Evolutionary conservation across 305 asterid species (phyloP).

Genomic region (Nicotiana rustica): DNA sequence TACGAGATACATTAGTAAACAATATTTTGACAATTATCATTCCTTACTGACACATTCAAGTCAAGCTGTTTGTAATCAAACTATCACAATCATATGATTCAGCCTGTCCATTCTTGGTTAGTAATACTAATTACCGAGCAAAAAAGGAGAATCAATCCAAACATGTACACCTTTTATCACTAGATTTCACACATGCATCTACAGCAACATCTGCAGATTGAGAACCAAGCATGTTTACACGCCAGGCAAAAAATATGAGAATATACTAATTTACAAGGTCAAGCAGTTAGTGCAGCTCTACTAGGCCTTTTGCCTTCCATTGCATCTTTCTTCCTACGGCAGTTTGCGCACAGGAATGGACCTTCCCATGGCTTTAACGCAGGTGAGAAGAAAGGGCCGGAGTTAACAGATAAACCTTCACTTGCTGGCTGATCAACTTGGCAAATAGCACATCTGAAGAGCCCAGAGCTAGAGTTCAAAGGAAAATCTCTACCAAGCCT

Average conservation of each 20-base stretch:
- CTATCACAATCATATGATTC: conserved; percentile 36
- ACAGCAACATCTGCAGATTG: conserved; percentile 39
- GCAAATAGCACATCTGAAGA: conserved; percentile 92
- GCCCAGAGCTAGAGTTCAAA: conserved; percentile 71
- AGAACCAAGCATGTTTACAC: conserved; percentile 48
- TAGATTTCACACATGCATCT: conserved; percentile 46
- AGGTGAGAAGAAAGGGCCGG: conserved; percentile 90
- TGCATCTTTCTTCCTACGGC: conserved; percentile 72
- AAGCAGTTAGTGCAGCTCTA: conserved; percentile 49
- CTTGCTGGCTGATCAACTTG: conserved; percentile 85
- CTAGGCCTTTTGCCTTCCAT: conserved; percentile 67
- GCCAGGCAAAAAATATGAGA: conserved; percentile 46
- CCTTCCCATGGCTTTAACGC: conserved; percentile 96
- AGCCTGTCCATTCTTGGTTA: conserved; percentile 40
- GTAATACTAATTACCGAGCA: conserved; percentile 35
- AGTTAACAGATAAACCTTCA: conserved; percentile 82
- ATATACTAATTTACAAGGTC: conserved; percentile 45
- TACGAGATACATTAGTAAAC: background rate
- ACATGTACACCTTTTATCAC: conserved; percentile 41
- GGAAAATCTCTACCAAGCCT: conserved; percentile 96
- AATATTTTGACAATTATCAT: conserved; percentile 36
- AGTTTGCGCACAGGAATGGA: conserved; percentile 90
- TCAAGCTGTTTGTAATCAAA: conserved; percentile 40
- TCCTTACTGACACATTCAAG: conserved; percentile 47
- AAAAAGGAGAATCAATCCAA: conserved; percentile 37